phyloP scores from a whole-genome alignment of 129 eudicot genomes.

The Logfia minima region DNA sequence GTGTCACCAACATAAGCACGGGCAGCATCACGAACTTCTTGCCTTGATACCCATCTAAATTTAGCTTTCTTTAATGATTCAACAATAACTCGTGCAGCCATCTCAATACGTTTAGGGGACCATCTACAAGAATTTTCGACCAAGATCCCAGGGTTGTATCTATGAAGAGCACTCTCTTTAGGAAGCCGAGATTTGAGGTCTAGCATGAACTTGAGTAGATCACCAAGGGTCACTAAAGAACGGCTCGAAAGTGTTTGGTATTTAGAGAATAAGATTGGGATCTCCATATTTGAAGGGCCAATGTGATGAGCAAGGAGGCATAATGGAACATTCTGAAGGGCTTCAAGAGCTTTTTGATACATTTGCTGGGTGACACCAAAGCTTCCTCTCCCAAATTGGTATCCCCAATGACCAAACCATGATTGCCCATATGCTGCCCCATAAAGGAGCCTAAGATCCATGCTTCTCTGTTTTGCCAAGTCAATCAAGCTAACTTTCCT shows the following conservation, averaged over 20 bases:
- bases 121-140: constrained; percentile 82
- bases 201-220: constrained; percentile 73
- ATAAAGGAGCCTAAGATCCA: constrained; percentile 84
- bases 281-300: constrained; percentile 44
- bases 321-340: constrained; percentile 69
- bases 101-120: constrained; percentile 96
- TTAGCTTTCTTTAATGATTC: constrained; percentile 80
- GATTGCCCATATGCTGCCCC: constrained; percentile 76
- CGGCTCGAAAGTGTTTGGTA: constrained; percentile 77
- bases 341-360: constrained; percentile 71
- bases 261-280: constrained; percentile 51
- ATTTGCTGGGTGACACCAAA: constrained; percentile 66
- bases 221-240: constrained; percentile 66
- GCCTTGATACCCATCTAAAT: constrained; percentile 86
- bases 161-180: constrained; percentile 44
- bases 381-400: constrained; percentile 81
- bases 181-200: constrained; percentile 67
- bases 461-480: constrained; percentile 63
- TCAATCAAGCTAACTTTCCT: constrained; percentile 93
- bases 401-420: constrained; percentile 95
- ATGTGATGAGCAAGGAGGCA: constrained; percentile 63
- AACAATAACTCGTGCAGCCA: constrained; percentile 90
- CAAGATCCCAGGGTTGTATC: constrained; percentile 54
- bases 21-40: constrained; percentile 92
- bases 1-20: constrained; percentile 96